Evolutionary conservation across 2,329 filamentous ascomycete species (phyloP), one percentile per base, ranked within the genome.

Genomic region (Allantophomopsis cytisporea): DNA sequence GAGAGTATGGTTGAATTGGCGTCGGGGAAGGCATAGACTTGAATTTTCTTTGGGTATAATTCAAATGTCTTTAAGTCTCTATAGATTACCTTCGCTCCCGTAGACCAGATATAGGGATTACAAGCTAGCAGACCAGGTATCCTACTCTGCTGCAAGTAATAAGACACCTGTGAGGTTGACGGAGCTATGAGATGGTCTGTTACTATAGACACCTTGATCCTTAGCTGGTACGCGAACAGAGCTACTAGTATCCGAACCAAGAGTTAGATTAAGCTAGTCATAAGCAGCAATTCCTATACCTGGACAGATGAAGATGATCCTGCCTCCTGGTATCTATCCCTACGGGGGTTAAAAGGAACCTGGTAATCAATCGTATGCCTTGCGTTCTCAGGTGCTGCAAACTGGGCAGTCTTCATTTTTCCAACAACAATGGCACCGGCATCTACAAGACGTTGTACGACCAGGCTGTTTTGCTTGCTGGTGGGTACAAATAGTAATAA

Each of bases 401-500:
- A 64, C 44, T 69, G 66, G 1, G 63, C 59, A 2, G 63, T 62
- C 45, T 68, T 71, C 16, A 66, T 68, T 54, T 71, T 73, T 3
- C 70, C 69, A 0, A 74, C 57, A 10, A 73, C 50, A 7, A 70
- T 54, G 0, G 73, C 76, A 0, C 79, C 78, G 2, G 71, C 63
- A 39, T 75, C 66, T 2, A 80, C 60, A 1, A 83, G 54, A 2
- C 62, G 59, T 37, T 72, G 67, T 0, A 74, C 63, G 2, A 68
- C 60, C 0, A 64, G 50, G 0, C 69, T 66, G 1, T 68, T 76
- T 3, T 47, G 2, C 56, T 61, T 0, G 62, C 58, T 5, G 61
- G 50, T 0, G 60, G 56, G 40, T 74, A 69, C 2, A 79, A 53
- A 31, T 65, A 55, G 17, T 65, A 66, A 63, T 69, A 80, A 2